phyloP scores from a whole-genome alignment of 805 yeast genomes.

The Saturnispora quitensis region DNA sequence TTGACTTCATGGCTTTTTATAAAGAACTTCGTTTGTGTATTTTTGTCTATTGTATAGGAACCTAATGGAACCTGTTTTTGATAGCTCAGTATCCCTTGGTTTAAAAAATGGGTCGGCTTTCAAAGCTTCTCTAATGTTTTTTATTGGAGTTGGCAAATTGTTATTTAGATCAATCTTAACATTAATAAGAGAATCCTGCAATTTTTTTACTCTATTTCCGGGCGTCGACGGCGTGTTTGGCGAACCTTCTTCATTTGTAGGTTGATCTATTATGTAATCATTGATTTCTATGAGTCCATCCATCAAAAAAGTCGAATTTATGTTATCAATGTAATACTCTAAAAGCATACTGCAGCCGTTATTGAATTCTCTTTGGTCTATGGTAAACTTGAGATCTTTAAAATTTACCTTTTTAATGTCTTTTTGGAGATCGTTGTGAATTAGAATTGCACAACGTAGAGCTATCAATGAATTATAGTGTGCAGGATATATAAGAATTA shows the following conservation, averaged over 20 bases:
- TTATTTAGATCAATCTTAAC: slow-evolving; percentile 23
- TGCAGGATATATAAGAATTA: slow-evolving; percentile 60
- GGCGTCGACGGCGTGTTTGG: slow-evolving; percentile 3
- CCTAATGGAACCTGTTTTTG: slow-evolving; percentile 25
- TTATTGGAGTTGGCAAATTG: neutral
- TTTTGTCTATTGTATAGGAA: slow-evolving; percentile 25
- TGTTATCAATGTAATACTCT: slow-evolving; percentile 26
- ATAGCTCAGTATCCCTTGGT: slow-evolving; percentile 24
- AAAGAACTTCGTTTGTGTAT: slow-evolving; percentile 21
- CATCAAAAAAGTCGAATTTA: slow-evolving; percentile 19
- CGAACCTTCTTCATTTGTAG: neutral
- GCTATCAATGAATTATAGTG: slow-evolving; percentile 68
- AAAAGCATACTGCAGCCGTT: slow-evolving; percentile 23
- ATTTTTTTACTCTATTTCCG: slow-evolving; percentile 13
- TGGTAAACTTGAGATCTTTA: slow-evolving; percentile 7
- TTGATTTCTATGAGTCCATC: slow-evolving; percentile 16
- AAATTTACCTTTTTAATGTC: slow-evolving; percentile 6
- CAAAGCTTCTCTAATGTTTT: slow-evolving; percentile 1
- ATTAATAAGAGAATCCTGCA: slow-evolving; percentile 23
- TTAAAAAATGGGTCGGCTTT: slow-evolving; percentile 24
- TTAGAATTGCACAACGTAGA: slow-evolving; percentile 42
- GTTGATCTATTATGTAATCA: slow-evolving; percentile 9
- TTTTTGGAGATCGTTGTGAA: slow-evolving; percentile 19
- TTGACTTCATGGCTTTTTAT: slow-evolving; percentile 9
- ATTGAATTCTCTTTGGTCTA: slow-evolving; percentile 4